phyloP scores from a whole-genome alignment of 2,329 filamentous ascomycete genomes.

The Hymenoscyphus albidus region DNA sequence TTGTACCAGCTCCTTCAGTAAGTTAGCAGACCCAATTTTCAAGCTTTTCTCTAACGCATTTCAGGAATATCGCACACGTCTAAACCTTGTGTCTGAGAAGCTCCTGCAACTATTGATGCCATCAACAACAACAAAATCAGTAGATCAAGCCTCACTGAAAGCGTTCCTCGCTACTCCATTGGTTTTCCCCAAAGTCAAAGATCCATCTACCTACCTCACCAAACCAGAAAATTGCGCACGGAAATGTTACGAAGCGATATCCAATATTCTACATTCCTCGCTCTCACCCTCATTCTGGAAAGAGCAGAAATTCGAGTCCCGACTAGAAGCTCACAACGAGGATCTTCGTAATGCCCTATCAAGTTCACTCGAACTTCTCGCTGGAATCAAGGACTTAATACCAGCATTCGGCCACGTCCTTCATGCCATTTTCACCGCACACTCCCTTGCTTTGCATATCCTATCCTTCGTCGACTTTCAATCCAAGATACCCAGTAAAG shows the following conservation, averaged over 20 bases:
- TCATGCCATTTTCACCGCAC: slow-evolving; percentile 30
- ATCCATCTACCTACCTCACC: slow-evolving; percentile 20
- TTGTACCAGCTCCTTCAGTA: slow-evolving; percentile 29
- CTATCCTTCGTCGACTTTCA: slow-evolving; percentile 24
- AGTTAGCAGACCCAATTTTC: slow-evolving; percentile 10
- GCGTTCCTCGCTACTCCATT: slow-evolving; percentile 2
- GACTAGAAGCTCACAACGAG: slow-evolving; percentile 20
- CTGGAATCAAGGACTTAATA: slow-evolving; percentile 11
- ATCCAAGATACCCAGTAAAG: slow-evolving; percentile 14
- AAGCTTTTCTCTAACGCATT: slow-evolving; percentile 14
- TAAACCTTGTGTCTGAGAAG: slow-evolving; percentile 24
- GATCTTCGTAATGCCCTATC: slow-evolving; percentile 12
- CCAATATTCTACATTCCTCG: slow-evolving; percentile 22
- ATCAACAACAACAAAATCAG: slow-evolving; percentile 11
- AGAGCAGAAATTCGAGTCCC: slow-evolving; percentile 17
- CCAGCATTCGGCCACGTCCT: slow-evolving; percentile 26
- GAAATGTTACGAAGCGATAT: slow-evolving; percentile 22
- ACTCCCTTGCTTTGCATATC: slow-evolving; percentile 26
- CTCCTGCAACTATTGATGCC: slow-evolving; percentile 22
- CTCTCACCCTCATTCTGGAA: slow-evolving; percentile 17
- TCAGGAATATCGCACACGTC: slow-evolving; percentile 24
- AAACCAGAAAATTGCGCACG: slow-evolving; percentile 21
- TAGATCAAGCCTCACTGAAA: slow-evolving; percentile 8
- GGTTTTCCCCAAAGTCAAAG: slow-evolving; percentile 6
- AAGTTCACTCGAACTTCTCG: neutral